Conservation (phyloP, 2,329 filamentous ascomycete genomes). For the Chlorencoelia australis region DNA sequence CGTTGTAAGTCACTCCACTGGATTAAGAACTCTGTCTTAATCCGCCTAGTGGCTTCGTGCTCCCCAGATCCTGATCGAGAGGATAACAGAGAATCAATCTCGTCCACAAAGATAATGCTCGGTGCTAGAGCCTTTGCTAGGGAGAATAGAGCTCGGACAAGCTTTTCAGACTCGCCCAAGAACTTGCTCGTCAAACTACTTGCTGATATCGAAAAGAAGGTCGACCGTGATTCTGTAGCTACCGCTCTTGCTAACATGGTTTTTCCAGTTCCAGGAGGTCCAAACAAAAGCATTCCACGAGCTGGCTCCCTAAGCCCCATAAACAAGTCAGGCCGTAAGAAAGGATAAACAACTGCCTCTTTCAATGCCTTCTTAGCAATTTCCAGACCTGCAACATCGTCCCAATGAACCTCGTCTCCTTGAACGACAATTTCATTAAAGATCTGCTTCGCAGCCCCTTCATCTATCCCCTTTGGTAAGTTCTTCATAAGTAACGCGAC, state of each 20-base stretch:
- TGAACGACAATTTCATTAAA: slow-evolving; percentile 92
- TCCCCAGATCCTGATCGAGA: slow-evolving; percentile 74
- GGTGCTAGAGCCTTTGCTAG: slow-evolving; percentile 84
- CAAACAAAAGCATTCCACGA: slow-evolving; percentile 89
- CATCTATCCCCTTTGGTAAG: slow-evolving; percentile 73
- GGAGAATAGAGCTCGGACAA: slow-evolving; percentile 83
- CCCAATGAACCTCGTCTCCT: slow-evolving; percentile 91
- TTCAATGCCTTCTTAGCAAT: slow-evolving; percentile 85
- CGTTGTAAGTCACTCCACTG: slow-evolving; percentile 93
- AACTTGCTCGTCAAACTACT: slow-evolving; percentile 94
- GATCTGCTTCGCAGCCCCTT: slow-evolving; percentile 76
- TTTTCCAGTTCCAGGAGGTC: slow-evolving; percentile 94
- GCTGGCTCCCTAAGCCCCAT: slow-evolving; percentile 92
- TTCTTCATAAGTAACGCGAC: slow-evolving; percentile 61
- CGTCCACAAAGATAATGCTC: slow-evolving; percentile 96
- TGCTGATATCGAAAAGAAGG: slow-evolving; percentile 94
- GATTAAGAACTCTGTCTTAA: slow-evolving; percentile 96
- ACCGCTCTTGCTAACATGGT: slow-evolving; percentile 95
- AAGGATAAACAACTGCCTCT: slow-evolving; percentile 94
- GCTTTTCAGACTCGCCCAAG: slow-evolving; percentile 90
- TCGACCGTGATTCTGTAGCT: slow-evolving; percentile 86
- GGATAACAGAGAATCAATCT: slow-evolving; percentile 90
- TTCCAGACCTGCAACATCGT: slow-evolving; percentile 83
- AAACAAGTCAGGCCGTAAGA: slow-evolving; percentile 88
- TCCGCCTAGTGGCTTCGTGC: slow-evolving; percentile 83